Evolutionary conservation across 1,284 basidiomycete species (phyloP).

Genomic region (Ustilago loliicola): DNA sequence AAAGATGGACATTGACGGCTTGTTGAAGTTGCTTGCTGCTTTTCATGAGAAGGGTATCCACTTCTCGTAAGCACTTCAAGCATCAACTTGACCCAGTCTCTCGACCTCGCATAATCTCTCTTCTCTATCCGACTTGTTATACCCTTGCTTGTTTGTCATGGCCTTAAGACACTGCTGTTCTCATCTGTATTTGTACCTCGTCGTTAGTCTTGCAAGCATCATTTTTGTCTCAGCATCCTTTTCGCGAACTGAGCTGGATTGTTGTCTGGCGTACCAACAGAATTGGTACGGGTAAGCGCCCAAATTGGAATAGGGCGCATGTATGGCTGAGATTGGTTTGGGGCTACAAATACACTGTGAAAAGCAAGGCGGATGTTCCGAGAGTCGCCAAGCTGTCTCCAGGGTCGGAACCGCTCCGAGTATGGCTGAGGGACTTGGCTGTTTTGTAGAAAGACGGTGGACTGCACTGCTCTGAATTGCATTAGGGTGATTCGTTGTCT

Average conservation of each 20-base stretch:
- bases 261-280: background rate
- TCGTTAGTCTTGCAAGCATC: constrained; percentile 24
- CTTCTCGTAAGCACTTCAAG: constrained; percentile 75
- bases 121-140: constrained; percentile 6
- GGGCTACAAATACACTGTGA: constrained; percentile 37
- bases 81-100: too few species aligned
- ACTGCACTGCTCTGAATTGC: too few species aligned
- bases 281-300: too few species aligned
- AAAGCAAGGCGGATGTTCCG: too few species aligned
- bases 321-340: background rate
- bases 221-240: background rate
- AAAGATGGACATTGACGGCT: constrained; percentile 86
- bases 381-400: too few species aligned
- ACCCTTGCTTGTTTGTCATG: constrained; percentile 11
- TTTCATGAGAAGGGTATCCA: constrained; percentile 87
- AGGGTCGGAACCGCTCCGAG: too few species aligned
- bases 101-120: background rate
- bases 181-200: constrained; percentile 32
- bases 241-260: too few species aligned
- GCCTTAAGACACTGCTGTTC: background rate
- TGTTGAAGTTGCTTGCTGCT: constrained; percentile 81
- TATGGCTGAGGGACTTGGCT: too few species aligned
- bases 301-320: background rate
- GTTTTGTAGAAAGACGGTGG: too few species aligned
- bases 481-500: background rate